Percentiles rank a stretch among this genome's conserved stretches.
Evolutionary conservation across 1,284 basidiomycete genomes (phyloP).

Genomic region (Volvariella volvacea): DNA sequence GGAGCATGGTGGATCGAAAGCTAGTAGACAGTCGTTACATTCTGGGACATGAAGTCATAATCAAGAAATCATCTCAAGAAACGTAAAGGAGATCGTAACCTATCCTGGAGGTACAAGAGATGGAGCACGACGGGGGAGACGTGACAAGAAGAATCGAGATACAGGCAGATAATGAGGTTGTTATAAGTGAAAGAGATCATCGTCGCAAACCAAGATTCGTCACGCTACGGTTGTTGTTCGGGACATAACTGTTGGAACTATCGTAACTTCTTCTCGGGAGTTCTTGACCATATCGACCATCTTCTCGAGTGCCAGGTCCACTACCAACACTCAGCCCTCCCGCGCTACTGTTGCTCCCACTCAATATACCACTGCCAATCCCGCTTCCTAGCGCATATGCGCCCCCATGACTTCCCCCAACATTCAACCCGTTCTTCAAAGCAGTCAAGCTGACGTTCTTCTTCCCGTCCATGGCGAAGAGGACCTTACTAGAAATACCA

Average conservation of each 20-base stretch:
- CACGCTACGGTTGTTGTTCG: constrained; percentile 34
- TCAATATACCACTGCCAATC: too few species aligned
- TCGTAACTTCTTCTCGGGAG: constrained; percentile 37
- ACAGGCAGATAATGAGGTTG: too few species aligned
- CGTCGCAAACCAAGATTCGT: constrained; percentile 29
- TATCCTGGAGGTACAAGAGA: not conserved
- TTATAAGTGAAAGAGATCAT: too few species aligned
- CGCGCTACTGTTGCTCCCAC: too few species aligned
- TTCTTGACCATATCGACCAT: constrained; percentile 2
- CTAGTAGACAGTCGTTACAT: too few species aligned
- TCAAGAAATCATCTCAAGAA: too few species aligned
- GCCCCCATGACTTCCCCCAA: constrained; percentile 10
- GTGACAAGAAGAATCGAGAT: not conserved
- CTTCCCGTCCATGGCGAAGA: constrained; percentile 34
- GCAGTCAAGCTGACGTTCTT: constrained; percentile 36
- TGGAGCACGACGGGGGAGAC: not conserved
- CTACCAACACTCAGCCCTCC: constrained; percentile 18
- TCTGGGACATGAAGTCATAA: too few species aligned
- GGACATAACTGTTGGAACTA: constrained; percentile 16
- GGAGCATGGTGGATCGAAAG: too few species aligned
- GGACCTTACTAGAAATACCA: not conserved
- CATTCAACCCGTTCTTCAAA: constrained; percentile 17
- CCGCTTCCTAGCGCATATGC: too few species aligned
- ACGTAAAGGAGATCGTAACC: too few species aligned
- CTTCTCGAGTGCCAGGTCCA: constrained; percentile 23